Conservation (phyloP, 768 basidiomycete species). For the Gloeostereum incarnatum region DNA sequence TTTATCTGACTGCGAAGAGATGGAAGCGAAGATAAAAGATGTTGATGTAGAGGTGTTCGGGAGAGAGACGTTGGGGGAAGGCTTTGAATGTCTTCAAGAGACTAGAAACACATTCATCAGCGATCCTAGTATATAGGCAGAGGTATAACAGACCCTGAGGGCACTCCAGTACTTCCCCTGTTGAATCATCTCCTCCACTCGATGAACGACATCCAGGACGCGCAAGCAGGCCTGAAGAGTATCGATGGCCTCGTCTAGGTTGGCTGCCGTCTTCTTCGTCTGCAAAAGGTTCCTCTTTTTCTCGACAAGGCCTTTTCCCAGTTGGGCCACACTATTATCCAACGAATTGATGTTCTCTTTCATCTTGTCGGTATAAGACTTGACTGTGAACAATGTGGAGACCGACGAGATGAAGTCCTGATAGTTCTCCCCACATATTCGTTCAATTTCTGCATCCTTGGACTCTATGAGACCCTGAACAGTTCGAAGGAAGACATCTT, state of each 20-base stretch:
- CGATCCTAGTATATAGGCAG: constrained; percentile 19
- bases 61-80: constrained; percentile 85
- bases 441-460: constrained; percentile 94
- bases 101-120: constrained; percentile 39
- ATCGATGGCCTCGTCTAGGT: constrained; percentile 96
- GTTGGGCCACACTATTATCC: constrained; percentile 80
- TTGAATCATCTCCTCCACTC: constrained; percentile 88
- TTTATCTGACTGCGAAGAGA: constrained; percentile 85
- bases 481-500: constrained; percentile 82
- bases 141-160: constrained; percentile 60
- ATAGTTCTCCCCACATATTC: constrained; percentile 93
- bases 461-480: constrained; percentile 84
- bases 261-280: constrained; percentile 85
- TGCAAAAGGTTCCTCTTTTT: constrained; percentile 90
- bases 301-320: constrained; percentile 82
- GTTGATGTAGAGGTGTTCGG: constrained; percentile 88
- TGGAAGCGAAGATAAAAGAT: constrained; percentile 86
- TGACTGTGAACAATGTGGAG: constrained; percentile 91
- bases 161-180: constrained; percentile 97
- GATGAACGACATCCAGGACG: constrained; percentile 85
- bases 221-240: constrained; percentile 88
- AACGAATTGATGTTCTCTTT: constrained; percentile 86
- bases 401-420: constrained; percentile 97
- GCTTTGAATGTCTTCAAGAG: constrained; percentile 89
- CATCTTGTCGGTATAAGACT: constrained; percentile 92